A percentile compares a stretch with the other conserved stretches of the same genome.
These are phyloP conservation scores for Scytalidium lignicola DNA, from an alignment of 2,329 filamentous ascomycete species.

Conservation along the genomic window DNA sequence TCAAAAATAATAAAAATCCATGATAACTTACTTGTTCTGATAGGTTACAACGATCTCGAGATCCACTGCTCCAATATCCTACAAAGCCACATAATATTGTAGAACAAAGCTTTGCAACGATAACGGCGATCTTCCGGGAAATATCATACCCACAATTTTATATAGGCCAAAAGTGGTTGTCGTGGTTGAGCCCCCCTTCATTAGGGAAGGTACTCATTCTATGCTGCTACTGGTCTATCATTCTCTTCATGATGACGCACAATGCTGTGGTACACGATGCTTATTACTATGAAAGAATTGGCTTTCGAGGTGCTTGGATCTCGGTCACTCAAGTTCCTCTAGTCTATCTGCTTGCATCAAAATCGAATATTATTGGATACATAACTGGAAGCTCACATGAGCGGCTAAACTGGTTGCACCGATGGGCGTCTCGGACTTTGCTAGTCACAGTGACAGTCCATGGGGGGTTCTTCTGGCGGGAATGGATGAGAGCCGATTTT, in stretches of 20 bases:
- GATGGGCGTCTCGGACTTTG: constrained; percentile 66
- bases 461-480: constrained; percentile 62
- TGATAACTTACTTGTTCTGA: background rate
- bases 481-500: constrained; percentile 58
- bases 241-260: constrained; percentile 52
- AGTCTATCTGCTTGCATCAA: constrained; percentile 56
- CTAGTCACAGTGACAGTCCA: constrained; percentile 64
- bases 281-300: constrained; percentile 59
- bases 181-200: constrained; percentile 55
- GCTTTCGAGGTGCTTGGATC: constrained; percentile 64
- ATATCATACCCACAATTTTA: constrained; percentile 50
- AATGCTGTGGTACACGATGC: constrained; percentile 45
- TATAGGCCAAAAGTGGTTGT: constrained; percentile 39
- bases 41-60: constrained; percentile 43
- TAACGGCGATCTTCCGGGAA: constrained; percentile 53
- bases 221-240: constrained; percentile 52
- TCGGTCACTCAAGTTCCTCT: constrained; percentile 60
- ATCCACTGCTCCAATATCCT: constrained; percentile 41
- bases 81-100: constrained; percentile 44
- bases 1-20: too few species aligned
- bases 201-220: constrained; percentile 51
- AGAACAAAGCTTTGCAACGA: constrained; percentile 51
- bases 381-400: constrained; percentile 62
- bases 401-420: constrained; percentile 67
- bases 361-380: constrained; percentile 53